These are phyloP conservation scores for Ceratocystis smalleyi DNA, from an alignment of 2,329 filamentous ascomycete species.

Conservation along the genomic window DNA sequence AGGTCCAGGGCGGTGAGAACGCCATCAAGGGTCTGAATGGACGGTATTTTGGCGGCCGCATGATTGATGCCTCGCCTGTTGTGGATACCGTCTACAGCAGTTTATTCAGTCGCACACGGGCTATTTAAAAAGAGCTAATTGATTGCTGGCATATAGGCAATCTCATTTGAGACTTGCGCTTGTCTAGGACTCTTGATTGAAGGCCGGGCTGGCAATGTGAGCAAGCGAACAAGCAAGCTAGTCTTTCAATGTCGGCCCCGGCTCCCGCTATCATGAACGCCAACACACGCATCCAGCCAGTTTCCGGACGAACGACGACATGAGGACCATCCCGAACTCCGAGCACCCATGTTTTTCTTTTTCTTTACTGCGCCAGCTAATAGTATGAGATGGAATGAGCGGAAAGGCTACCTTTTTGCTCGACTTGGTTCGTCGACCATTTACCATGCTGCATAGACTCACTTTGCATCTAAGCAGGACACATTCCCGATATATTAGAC, in stretches of 20 bases:
- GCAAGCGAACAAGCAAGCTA: not conserved
- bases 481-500: not conserved
- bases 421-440: constrained; percentile 8
- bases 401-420: not conserved
- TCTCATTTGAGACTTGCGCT: not conserved
- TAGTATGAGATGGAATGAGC: not conserved
- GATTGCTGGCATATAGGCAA: constrained; percentile 13
- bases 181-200: constrained; percentile 11
- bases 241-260: not conserved
- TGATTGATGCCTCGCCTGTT: constrained; percentile 88
- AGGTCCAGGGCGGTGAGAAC: constrained; percentile 87
- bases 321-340: too few relatives aligned
- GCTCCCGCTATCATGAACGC: not conserved
- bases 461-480: constrained; percentile 8
- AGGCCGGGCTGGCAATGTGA: not conserved
- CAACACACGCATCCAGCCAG: not conserved
- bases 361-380: not conserved
- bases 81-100: constrained; percentile 98
- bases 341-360: too few relatives aligned
- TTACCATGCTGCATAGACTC: constrained; percentile 5
- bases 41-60: constrained; percentile 81
- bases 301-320: not conserved
- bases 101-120: constrained; percentile 75
- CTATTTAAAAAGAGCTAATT: constrained; percentile 42
- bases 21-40: constrained; percentile 96